A percentile compares a stretch with the other conserved stretches of the same genome.
Evolutionary conservation across 192 early-diverging fungal species (phyloP).

Genomic region (Backusella luteola): DNA sequence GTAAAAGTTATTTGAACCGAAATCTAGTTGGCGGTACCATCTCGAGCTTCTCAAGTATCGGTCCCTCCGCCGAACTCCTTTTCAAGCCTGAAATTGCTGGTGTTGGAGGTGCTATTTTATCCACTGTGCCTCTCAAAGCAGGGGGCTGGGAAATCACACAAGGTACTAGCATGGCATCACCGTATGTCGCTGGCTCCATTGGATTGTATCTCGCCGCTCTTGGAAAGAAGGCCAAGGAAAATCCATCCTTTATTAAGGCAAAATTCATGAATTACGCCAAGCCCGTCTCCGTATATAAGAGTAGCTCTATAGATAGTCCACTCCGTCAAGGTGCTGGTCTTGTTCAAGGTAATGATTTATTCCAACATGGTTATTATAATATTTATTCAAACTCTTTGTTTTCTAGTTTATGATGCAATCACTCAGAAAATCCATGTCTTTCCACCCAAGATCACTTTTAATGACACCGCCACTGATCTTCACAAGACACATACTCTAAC

Average conservation of each 20-base stretch:
- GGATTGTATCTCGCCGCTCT: conserved; percentile 42
- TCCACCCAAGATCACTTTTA: conserved; percentile 50
- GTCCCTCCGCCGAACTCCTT: conserved; percentile 67
- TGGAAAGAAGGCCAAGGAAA: conserved; percentile 23
- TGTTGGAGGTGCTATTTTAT: conserved; percentile 50
- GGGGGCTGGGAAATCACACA: not conserved
- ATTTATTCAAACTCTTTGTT: not conserved
- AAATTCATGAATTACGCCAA: conserved; percentile 36
- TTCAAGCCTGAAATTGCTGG: conserved; percentile 51
- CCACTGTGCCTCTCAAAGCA: conserved; percentile 17
- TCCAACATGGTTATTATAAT: not conserved
- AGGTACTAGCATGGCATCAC: conserved; percentile 64
- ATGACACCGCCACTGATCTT: conserved; percentile 41
- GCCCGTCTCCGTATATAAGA: not conserved
- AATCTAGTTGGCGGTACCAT: conserved; percentile 57
- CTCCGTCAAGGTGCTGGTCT: conserved; percentile 56
- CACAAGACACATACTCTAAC: conserved; percentile 36
- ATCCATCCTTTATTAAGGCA: conserved; percentile 23
- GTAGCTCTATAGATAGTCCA: conserved; percentile 16
- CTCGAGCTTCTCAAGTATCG: conserved; percentile 71
- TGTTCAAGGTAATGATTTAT: conserved; percentile 33
- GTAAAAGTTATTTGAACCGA: conserved; percentile 39
- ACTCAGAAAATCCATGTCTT: conserved; percentile 28
- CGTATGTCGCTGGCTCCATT: conserved; percentile 50
- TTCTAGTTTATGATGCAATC: conserved; percentile 39